Base-by-base conservation (phyloP, 2,329 filamentous ascomycete species). In the Leptodontidium sp. region DNA sequence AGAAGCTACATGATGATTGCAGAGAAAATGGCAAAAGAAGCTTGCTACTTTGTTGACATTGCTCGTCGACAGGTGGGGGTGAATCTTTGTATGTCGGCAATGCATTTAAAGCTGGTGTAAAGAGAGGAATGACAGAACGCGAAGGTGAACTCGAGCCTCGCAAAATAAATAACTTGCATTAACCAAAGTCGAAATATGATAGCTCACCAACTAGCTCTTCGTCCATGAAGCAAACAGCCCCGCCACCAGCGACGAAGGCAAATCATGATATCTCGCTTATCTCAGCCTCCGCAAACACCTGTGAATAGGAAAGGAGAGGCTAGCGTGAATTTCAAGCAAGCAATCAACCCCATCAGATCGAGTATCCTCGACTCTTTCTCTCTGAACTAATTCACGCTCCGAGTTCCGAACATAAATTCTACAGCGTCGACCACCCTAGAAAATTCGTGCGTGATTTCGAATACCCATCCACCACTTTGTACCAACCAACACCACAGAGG, bases 161-260 rank as follows among this genome's bases (percentile, higher is more conserved):
- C 9, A 40, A 8, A 40, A 40, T 40, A 8, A 12, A 2, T 40
- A 11, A 40, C 38, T 40, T 7, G 7, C 38, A 40, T 2, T 11
- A 40, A 12, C 38, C 11, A 8, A 55, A 35, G 26, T 5, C 7
- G 4, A 9, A 35, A 55, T 55, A 11, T 35, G 52, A 55, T 15
- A 55, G 52, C 52, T 55, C 15, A n/a, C 14, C 26, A 17, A n/a
- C 14, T 3, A 35, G 5, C 26, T 17, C 29, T 17, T 6, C 15
- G 9, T n/a, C 52, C 32, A 35, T 29, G 26, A 55, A 55, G 52
- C 52, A 55, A 55, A 55, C 52, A 55, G 26, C 29, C 52, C 50
- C 12, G 24, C 29, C 49, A 52, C 24, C 50, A 40, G 29, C 24
- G 50, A 29, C 8, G 11, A 9, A 55, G 4, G 52, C 52, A 14